These are phyloP conservation scores for Seiridium unicorne DNA, from an alignment of 2,329 filamentous ascomycete genomes.

Conservation along the genomic window DNA sequence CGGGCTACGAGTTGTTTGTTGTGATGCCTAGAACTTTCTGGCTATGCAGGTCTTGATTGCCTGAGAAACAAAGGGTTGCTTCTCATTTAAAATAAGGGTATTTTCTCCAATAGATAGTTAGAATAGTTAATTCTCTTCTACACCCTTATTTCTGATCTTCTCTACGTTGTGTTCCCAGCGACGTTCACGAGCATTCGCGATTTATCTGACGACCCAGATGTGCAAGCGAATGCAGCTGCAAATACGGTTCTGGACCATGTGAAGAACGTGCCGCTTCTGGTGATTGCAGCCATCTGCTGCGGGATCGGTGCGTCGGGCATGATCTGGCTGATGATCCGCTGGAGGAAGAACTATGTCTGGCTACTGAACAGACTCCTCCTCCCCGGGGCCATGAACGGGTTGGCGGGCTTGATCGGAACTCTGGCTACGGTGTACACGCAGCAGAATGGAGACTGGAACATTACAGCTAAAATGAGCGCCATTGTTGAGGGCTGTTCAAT, in stretches of 20 bases:
- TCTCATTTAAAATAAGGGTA: no score
- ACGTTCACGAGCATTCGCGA: conserved; percentile 46
- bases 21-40: no score
- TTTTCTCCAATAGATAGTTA: no score
- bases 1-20: conserved; percentile 50
- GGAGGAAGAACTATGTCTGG: conserved; percentile 53
- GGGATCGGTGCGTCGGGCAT: conserved; percentile 38
- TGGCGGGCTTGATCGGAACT: conserved; percentile 48
- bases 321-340: conserved; percentile 28
- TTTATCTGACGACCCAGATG: conserved; percentile 17
- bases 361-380: conserved; percentile 50
- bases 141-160: no score
- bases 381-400: conserved; percentile 41
- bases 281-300: conserved; percentile 41
- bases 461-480: conserved; percentile 39
- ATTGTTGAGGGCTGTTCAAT: conserved; percentile 32
- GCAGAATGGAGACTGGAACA: conserved; percentile 40
- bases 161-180: conserved; percentile 37
- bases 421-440: conserved; percentile 49
- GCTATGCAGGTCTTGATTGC: no score
- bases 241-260: conserved; percentile 4
- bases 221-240: conserved; percentile 10
- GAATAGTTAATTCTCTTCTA: no score
- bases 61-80: no score
- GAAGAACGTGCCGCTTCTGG: conserved; percentile 34